These are phyloP conservation scores for Dichotomocladium elegans DNA, from an alignment of 371 early-diverging fungal species.

Conservation along the genomic window DNA sequence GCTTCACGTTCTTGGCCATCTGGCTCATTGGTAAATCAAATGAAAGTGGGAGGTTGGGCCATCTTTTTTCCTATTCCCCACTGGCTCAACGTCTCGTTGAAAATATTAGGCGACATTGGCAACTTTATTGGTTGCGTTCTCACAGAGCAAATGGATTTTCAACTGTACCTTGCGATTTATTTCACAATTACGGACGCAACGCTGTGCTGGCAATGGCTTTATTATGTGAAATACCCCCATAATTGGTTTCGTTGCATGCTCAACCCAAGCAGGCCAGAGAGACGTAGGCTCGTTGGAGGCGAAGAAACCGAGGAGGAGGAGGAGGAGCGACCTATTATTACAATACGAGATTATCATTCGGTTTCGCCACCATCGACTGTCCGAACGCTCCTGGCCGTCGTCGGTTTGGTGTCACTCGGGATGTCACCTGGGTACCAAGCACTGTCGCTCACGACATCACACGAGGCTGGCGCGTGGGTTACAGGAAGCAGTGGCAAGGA, in stretches of 20 bases:
- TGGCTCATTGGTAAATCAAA: conserved; percentile 57
- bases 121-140: conserved; percentile 70
- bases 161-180: conserved; percentile 44
- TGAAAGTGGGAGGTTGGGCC: neutral
- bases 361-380: neutral
- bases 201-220: conserved; percentile 41
- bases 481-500: too few species aligned
- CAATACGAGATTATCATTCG: neutral
- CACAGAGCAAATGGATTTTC: conserved; percentile 69
- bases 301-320: neutral
- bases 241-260: conserved; percentile 29
- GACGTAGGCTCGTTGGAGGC: neutral
- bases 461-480: conserved; percentile 2
- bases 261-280: conserved; percentile 12
- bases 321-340: neutral
- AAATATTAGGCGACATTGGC: conserved; percentile 56
- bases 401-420: neutral
- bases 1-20: conserved; percentile 51
- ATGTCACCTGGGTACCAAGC: neutral
- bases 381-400: neutral
- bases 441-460: neutral
- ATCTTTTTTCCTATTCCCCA: neutral
- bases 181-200: conserved; percentile 35
- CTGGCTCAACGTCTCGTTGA: neutral
- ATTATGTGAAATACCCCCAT: conserved; percentile 34